Evolutionary conservation across 352 stramenopile genomes (phyloP), one percentile per base, ranked within the genome.

Genomic region (Pythium monospermum): DNA sequence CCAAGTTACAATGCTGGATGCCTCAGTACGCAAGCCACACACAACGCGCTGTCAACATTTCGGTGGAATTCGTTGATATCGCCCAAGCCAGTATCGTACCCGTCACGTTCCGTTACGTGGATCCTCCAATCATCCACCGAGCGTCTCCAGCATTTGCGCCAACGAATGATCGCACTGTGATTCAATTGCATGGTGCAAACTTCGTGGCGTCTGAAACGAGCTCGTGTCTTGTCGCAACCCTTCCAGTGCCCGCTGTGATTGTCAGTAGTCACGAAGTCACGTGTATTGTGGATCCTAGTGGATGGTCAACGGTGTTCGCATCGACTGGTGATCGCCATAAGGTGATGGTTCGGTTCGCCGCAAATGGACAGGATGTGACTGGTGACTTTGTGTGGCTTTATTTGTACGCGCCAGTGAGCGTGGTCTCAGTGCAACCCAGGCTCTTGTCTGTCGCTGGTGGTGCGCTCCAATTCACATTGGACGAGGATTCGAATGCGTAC

Each of bases 61-160:
- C 28, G 1, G 30, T 57, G 6, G 12, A 12, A n/a, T 49, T 49
- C 26, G n/a, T 37, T 7, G 41, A 31, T 7, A 10, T 50, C 2
- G 41, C 22, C 13, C n/a, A 36, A 4, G 16, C 37, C 15, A 32
- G 39, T 11, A 23, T n/a, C 4, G 3, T 31, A 23, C 10, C 50
- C 18, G 11, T 48, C 5, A 18, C 18, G 3, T 60, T 50, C 41
- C 44, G 43, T 26, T 60, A 60, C 37, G 53, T 60, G 2, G 53
- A 60, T 39, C 33, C 45, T 15, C 31, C 42, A 19, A 27, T 45
- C 15, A 33, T 60, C 31, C 31, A 11, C 11, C 35, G 32, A 5
- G 23, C 49, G 26, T 25, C 27, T 37, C 53, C 53, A 18, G 12
- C 15, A 12, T 7, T 25, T 16, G 32, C 38, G 6, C 37, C 53